Conservation (phyloP, 371 early-diverging fungal species). For the Mortierella sp. region DNA sequence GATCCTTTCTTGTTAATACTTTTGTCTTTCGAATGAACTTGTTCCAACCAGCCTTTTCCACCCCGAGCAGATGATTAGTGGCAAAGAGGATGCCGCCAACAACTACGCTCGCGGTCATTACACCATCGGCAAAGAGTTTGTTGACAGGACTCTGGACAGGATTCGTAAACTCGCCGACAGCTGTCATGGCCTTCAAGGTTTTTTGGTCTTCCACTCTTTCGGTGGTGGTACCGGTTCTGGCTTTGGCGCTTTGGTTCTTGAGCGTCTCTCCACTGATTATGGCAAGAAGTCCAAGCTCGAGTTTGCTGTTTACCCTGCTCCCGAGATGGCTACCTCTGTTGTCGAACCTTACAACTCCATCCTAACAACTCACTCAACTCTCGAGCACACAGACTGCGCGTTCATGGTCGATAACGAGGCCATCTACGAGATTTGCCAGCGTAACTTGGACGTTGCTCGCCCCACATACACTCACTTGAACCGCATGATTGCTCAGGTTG, state of each 20-base stretch:
- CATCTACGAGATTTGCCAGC: constrained; percentile 99
- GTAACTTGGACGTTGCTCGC: constrained; percentile 97
- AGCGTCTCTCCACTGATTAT: constrained; percentile 97
- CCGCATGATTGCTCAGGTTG: constrained; percentile 99
- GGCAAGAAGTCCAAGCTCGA: constrained; percentile 99
- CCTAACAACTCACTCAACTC: constrained; percentile 98
- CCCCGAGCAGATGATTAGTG: constrained; percentile 98
- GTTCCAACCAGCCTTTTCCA: constrained; percentile 85
- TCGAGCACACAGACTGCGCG: constrained; percentile 98
- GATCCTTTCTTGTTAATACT: constrained; percentile 78
- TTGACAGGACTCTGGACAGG: constrained; percentile 96
- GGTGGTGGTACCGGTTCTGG: constrained; percentile 99
- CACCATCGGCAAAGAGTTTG: constrained; percentile 98
- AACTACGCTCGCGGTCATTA: constrained; percentile 99
- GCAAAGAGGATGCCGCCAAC: constrained; percentile 99
- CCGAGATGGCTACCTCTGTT: constrained; percentile 96
- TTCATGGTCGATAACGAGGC: constrained; percentile 99
- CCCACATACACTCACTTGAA: constrained; percentile 99
- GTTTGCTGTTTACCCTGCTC: constrained; percentile 99
- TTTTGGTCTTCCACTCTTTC: constrained; percentile 98
- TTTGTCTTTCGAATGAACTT: constrained; percentile 51
- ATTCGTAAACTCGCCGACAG: constrained; percentile 97
- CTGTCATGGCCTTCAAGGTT: constrained; percentile 97
- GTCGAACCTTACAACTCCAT: constrained; percentile 99
- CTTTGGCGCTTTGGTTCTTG: constrained; percentile 97